phyloP scores from a whole-genome alignment of 2,329 filamentous ascomycete species.

The Arthrinium phaeospermum region DNA sequence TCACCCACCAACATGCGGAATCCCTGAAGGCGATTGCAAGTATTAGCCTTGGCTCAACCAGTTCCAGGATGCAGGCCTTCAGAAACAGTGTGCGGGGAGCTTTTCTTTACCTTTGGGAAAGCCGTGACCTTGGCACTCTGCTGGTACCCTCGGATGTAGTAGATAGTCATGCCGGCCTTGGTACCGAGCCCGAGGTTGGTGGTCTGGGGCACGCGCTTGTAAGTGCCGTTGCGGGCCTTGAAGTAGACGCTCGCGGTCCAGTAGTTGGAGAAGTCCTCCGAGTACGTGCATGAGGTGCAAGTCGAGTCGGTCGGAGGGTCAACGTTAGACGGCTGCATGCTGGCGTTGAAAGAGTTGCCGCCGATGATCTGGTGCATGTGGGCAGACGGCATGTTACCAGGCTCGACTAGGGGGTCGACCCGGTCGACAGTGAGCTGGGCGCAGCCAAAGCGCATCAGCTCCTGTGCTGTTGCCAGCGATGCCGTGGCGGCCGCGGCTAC shows the following conservation, averaged over 20 bases:
- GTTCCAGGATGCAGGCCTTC: conserved; percentile 18
- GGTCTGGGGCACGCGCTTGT: conserved; percentile 39
- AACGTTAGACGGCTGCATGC: conserved; percentile 26
- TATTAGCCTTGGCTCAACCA: background rate
- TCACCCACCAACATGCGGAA: conserved; percentile 42
- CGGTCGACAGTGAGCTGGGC: conserved; percentile 43
- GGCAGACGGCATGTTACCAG: conserved; percentile 37
- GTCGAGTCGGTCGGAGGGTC: conserved; percentile 36
- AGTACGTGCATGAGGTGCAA: conserved; percentile 41
- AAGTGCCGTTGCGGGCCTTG: conserved; percentile 39
- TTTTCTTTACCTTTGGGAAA: conserved; percentile 35
- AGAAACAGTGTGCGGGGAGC: background rate
- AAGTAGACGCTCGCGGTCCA: conserved; percentile 42
- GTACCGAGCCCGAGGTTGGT: conserved; percentile 38
- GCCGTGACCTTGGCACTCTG: conserved; percentile 35
- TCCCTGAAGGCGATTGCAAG: conserved; percentile 27
- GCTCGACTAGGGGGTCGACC: conserved; percentile 38
- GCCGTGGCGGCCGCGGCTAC: conserved; percentile 34
- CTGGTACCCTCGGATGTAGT: conserved; percentile 41
- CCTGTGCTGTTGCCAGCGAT: conserved; percentile 37
- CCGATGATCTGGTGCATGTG: conserved; percentile 42
- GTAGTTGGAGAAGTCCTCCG: conserved; percentile 41
- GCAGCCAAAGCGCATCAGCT: conserved; percentile 45
- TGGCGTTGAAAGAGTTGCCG: conserved; percentile 40
- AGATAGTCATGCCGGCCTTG: conserved; percentile 39